These are phyloP conservation scores for Eragrostis nindensis DNA, from an alignment of 176 grass and related monocot genomes.

Conservation along the genomic window DNA sequence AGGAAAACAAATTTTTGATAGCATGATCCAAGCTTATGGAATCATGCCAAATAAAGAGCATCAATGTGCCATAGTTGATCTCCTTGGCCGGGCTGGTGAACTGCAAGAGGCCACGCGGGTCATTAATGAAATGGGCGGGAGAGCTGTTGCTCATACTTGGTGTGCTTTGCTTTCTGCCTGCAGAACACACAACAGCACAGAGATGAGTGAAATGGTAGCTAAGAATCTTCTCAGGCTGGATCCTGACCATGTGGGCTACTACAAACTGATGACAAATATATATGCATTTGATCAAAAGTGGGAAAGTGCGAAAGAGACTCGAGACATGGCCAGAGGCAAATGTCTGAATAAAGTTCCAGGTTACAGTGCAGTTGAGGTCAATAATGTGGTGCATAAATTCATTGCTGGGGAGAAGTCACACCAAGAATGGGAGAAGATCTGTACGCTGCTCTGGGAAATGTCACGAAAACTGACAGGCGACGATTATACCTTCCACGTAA, in stretches of 20 bases:
- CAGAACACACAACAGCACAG: constrained; percentile 43
- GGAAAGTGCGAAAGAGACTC: constrained; percentile 47
- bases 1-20: constrained; percentile 61
- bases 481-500: constrained; percentile 14
- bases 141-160: constrained; percentile 53
- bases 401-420: constrained; percentile 33
- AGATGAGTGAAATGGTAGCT: constrained; percentile 49
- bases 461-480: constrained; percentile 20
- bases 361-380: constrained; percentile 53
- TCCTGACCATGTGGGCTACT: constrained; percentile 61
- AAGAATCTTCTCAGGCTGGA: constrained; percentile 45
- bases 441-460: constrained; percentile 33
- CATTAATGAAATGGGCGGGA: constrained; percentile 39
- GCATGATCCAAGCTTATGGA: constrained; percentile 57
- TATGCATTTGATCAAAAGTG: constrained; percentile 72
- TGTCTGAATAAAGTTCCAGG: constrained; percentile 50
- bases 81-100: constrained; percentile 59
- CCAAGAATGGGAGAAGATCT: constrained; percentile 37
- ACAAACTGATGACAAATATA: constrained; percentile 61
- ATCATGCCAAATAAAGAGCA: constrained; percentile 53
- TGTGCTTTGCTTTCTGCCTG: constrained; percentile 76
- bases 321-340: constrained; percentile 40
- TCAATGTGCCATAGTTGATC: constrained; percentile 64
- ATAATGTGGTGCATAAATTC: constrained; percentile 46
- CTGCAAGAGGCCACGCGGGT: constrained; percentile 52